Conservation (phyloP, 192 early-diverging fungal species). For the Linderina pennispora region DNA sequence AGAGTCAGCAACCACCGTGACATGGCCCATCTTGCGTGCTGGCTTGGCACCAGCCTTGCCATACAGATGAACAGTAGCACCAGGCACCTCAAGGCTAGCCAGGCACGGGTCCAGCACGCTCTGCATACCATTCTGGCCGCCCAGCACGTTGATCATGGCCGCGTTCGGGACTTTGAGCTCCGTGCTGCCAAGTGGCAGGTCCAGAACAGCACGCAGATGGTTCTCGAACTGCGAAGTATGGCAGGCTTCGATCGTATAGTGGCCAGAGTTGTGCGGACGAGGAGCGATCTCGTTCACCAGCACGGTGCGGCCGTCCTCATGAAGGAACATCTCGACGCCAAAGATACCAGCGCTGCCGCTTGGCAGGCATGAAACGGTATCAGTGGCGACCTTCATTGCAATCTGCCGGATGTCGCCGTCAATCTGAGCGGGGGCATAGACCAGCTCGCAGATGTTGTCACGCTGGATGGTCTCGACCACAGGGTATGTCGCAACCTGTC, state of each 20-base stretch:
- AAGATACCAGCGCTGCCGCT: conserved; percentile 83
- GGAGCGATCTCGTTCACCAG: conserved; percentile 98
- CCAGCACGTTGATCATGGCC: conserved; percentile 95
- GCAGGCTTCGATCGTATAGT: conserved; percentile 98
- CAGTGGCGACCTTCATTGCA: conserved; percentile 78
- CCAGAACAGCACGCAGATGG: conserved; percentile 85
- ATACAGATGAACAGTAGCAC: conserved; percentile 90
- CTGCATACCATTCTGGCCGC: conserved; percentile 54
- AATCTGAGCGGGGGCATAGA: conserved; percentile 94
- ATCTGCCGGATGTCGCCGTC: conserved; percentile 66
- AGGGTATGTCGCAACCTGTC: conserved; percentile 73
- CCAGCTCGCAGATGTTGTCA: conserved; percentile 94
- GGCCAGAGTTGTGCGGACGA: conserved; percentile 98
- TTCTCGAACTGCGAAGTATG: conserved; percentile 97
- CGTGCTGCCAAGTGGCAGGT: conserved; percentile 82
- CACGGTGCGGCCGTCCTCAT: conserved; percentile 73
- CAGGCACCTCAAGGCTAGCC: conserved; percentile 65
- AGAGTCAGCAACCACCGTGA: conserved; percentile 85
- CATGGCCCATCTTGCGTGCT: conserved; percentile 98
- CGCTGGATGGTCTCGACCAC: conserved; percentile 96
- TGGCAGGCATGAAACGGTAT: conserved; percentile 65
- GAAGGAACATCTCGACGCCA: conserved; percentile 97
- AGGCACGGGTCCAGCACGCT: conserved; percentile 50
- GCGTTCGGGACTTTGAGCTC: conserved; percentile 85
- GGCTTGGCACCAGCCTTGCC: conserved; percentile 85